Evolutionary conservation across 805 yeast species (phyloP), one percentile per base, ranked within the genome.

Genomic region (Hanseniaspora mollemarum): DNA sequence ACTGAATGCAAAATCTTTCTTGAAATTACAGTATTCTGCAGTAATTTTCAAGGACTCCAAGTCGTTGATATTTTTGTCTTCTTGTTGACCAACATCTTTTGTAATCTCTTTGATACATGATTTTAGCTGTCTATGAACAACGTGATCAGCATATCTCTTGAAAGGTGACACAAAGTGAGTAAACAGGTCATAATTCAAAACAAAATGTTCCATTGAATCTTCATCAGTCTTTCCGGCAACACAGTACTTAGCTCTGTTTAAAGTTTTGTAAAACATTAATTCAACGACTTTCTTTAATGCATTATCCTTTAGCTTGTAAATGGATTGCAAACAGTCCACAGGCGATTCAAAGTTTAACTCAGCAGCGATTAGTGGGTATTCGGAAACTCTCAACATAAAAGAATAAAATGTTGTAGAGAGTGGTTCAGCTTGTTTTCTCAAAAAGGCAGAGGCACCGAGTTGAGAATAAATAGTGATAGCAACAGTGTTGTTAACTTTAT

Each of bases 151-250:
- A 64, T 88, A 92, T 59, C 98, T 76, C 63, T 94, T 77, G 62
- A 87, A 70, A 15, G 98, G 97, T 1, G 94, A 77, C n/a, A 85
- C 83, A 70, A 88, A 88, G 66, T 90, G 96, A 0, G 97, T 86
- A 64, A 86, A 92, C 40, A 87, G 70, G 26, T 96, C 94, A 52
- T 83, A 64, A 56, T 87, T 87, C 62, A 82, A 77, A 61, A 84
- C 76, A 66, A 83, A 92, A 60, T 90, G 95, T 10, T 81, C 81
- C 61, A 75, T 77, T 54, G 75, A 78, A 56, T 82, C 90, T 2
- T 85, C 78, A 57, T 87, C 94, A 46, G 80, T 81, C 61, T 80
- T 81, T 28, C 95, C 96, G 9, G 96, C 94, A 60, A 87, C 77
- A 54, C 79, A 83, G 63, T 92, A 92, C 60, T 83, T 85, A 33